phyloP scores from a whole-genome alignment of 73 alveolate species.

The Diophrys sp. region DNA sequence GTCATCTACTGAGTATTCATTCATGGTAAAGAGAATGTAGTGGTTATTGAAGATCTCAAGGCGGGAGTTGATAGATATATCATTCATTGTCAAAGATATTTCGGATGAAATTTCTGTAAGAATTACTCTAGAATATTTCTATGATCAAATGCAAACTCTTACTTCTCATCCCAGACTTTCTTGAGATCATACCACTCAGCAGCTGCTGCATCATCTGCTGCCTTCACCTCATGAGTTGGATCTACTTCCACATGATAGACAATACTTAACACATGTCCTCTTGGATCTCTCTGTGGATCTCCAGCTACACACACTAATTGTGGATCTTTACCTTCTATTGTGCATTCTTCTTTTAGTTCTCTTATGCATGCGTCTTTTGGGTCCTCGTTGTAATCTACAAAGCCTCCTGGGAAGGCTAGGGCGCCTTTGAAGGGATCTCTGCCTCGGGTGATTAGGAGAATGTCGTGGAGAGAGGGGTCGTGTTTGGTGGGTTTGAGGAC shows the following conservation, averaged over 20 bases:
- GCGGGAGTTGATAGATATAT: too few species aligned
- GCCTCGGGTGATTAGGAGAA: slow-evolving; percentile 60
- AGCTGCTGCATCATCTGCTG: slow-evolving; percentile 79
- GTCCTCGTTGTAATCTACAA: slow-evolving; percentile 72
- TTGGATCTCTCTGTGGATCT: slow-evolving; percentile 78
- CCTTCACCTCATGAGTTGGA: slow-evolving; percentile 54
- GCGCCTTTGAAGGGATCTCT: slow-evolving; percentile 60
- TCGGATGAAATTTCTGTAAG: slow-evolving; percentile 22
- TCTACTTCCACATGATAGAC: slow-evolving; percentile 66
- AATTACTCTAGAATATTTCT: slow-evolving; percentile 34
- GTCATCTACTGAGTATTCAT: too few species aligned
- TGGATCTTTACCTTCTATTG: slow-evolving; percentile 59
- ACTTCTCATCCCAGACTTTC: slow-evolving; percentile 45
- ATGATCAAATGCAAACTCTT: slow-evolving; percentile 74
- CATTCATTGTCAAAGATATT: too few species aligned
- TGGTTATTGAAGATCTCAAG: too few species aligned
- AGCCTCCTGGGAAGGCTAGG: slow-evolving; percentile 83
- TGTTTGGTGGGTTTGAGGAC: slow-evolving; percentile 46
- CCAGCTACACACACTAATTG: slow-evolving; percentile 77
- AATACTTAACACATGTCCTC: slow-evolving; percentile 75
- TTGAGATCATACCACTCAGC: slow-evolving; percentile 64
- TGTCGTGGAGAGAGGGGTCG: slow-evolving; percentile 46
- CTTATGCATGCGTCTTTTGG: slow-evolving; percentile 73
- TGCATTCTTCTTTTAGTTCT: slow-evolving; percentile 77
- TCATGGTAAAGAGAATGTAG: too few species aligned